A percentile compares a stretch with the other conserved stretches of the same genome.
phyloP scores from a whole-genome alignment of 768 basidiomycete species.

The Exsudoporus frostii region DNA sequence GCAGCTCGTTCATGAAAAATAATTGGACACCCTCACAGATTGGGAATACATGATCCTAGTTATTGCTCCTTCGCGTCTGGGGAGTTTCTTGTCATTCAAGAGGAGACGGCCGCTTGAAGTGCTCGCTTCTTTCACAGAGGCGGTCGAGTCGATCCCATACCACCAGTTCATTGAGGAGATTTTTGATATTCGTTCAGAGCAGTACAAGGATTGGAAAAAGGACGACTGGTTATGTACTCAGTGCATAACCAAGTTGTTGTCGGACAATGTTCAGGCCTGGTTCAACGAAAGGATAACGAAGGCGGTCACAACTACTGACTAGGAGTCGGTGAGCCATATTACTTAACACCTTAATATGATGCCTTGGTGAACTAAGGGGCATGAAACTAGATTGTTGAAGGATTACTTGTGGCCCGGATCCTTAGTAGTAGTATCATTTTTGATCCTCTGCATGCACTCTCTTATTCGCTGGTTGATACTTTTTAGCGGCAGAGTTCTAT shows the following conservation, averaged over 20 bases:
- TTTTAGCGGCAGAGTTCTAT: neutral
- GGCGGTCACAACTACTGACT: neutral
- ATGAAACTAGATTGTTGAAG: neutral
- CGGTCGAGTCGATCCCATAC: constrained; percentile 7
- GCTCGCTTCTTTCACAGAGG: constrained; percentile 2
- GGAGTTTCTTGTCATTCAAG: constrained; percentile 2
- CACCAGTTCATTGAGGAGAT: constrained; percentile 13
- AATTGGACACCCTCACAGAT: constrained; percentile 4
- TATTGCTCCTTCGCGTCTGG: neutral
- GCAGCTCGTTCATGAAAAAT: neutral
- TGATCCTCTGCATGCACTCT: too few relatives aligned
- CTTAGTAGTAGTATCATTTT: neutral
- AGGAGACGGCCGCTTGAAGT: constrained; percentile 5
- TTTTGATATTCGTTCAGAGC: constrained; percentile 15
- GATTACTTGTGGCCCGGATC: neutral
- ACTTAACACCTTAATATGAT: neutral
- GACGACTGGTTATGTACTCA: constrained; percentile 31
- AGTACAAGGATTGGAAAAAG: constrained; percentile 27
- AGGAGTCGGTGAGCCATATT: neutral
- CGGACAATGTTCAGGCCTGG: constrained; percentile 10
- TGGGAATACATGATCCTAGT: constrained; percentile 16
- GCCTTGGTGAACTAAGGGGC: neutral
- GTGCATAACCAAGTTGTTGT: constrained; percentile 27
- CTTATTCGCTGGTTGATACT: neutral
- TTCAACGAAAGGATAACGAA: neutral